Base-by-base conservation (phyloP, 768 basidiomycete genomes). In the Leccinum barrowsii region DNA sequence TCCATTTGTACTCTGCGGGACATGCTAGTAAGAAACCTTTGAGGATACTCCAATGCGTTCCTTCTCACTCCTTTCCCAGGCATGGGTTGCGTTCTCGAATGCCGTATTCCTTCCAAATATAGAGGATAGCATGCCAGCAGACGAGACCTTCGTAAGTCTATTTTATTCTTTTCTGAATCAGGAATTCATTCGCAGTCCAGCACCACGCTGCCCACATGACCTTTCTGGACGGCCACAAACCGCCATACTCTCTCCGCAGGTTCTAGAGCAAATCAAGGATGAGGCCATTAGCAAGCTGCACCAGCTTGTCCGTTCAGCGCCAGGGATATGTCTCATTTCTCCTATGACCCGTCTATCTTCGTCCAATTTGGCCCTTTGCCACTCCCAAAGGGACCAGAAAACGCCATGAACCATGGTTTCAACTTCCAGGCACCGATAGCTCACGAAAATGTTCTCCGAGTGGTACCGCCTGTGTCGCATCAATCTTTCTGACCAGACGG, bases 401-500 rank as follows among this genome's bases (percentile, higher is more conserved):
- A 69, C 6, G 63, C 75, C 0, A 57, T 67, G 4, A 67, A 71
- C 1, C 74, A 80, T 46, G 59, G 69, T 3, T 98, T 97, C 80
- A 90, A 88, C 67, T 81, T 98, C 46, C 78, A 85, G 53, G 94
- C 94, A 0, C 94, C 96, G 0, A 98, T 97, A 2, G 92, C 95
- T 13, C 81, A 80, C 44, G 82, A 87, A 59, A 99, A 99, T 71
- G 88, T 90, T 19, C 83, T 90, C 80, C 88, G 96, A 19, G 84
- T 98, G 12, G 76, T 92, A 94, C 68, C 74, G 80, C 28, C 79
- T 98, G 30, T 92, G 87, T 69, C 87, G 97, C 21, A 95, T 99
- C 80, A 99, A 99, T 74, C 76, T 99, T 21, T 98, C 97, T 6
- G 97, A 99, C 65, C 97, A 99, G 71, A 98, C 96, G 0, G 97